Conservation (phyloP, 805 yeast genomes). For the Kodamaea jinghongensis region DNA sequence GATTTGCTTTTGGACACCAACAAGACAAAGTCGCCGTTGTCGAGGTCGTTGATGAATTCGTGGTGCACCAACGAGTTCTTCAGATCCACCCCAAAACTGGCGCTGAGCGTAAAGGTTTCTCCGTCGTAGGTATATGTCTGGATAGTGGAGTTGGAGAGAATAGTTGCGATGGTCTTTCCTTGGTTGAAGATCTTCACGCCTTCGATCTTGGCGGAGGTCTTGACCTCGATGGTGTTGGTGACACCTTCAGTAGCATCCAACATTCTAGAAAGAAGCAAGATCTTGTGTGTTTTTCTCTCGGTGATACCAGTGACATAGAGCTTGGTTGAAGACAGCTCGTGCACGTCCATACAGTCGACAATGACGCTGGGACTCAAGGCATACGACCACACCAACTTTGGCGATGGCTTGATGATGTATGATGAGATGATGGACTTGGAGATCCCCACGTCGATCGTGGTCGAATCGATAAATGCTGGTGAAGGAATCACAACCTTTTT, state of each 20-base stretch:
- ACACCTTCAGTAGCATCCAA: slow-evolving; percentile 6
- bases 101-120: slow-evolving; percentile 9
- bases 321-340: slow-evolving; percentile 11
- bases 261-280: slow-evolving; percentile 21
- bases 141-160: slow-evolving; percentile 30
- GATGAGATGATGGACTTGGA: slow-evolving; percentile 53
- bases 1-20: slow-evolving; percentile 13
- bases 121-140: slow-evolving; percentile 13
- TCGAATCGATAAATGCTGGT: slow-evolving; percentile 21
- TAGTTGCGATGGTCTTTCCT: slow-evolving; percentile 14
- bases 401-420: slow-evolving; percentile 53
- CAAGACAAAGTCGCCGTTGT: slow-evolving; percentile 18
- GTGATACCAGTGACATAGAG: slow-evolving; percentile 40
- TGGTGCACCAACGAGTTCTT: slow-evolving; percentile 28
- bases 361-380: slow-evolving; percentile 48
- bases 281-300: slow-evolving; percentile 29
- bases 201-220: slow-evolving; percentile 7
- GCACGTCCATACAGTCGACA: slow-evolving; percentile 42
- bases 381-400: slow-evolving; percentile 55
- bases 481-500: slow-evolving; percentile 25
- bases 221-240: slow-evolving; percentile 11
- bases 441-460: slow-evolving; percentile 48
- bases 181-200: slow-evolving; percentile 11
- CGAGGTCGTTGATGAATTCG: slow-evolving; percentile 26
- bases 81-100: slow-evolving; percentile 7